phyloP scores from a whole-genome alignment of 192 early-diverging fungal genomes.

The Spinellus fusiger region DNA sequence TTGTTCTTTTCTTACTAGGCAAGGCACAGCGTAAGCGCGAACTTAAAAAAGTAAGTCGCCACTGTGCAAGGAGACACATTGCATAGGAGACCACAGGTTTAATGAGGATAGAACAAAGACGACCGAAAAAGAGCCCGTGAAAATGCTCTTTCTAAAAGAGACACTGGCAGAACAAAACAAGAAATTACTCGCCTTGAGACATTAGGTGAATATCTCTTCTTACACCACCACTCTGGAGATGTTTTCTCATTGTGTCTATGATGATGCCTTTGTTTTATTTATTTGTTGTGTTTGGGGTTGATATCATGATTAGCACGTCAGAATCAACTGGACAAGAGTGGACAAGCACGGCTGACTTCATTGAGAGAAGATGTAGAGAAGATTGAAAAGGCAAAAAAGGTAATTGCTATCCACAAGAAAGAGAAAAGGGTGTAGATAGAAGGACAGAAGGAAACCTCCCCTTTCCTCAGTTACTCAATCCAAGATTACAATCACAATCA shows the following conservation, averaged over 20 bases:
- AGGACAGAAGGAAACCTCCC: neutral
- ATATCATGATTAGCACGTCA: constrained; percentile 17
- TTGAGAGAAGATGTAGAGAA: constrained; percentile 44
- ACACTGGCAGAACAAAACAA: constrained; percentile 43
- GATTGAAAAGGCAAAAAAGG: constrained; percentile 54
- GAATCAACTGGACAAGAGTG: constrained; percentile 44
- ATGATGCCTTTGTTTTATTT: too few relatives aligned
- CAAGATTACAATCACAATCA: too few relatives aligned
- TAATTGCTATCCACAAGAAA: neutral
- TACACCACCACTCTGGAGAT: too few relatives aligned
- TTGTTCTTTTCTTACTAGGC: constrained; percentile 11
- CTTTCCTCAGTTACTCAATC: too few relatives aligned
- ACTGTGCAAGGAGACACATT: neutral
- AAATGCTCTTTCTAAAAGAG: constrained; percentile 47
- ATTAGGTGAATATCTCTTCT: constrained; percentile 41
- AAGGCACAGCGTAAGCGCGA: constrained; percentile 31
- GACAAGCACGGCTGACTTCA: constrained; percentile 34
- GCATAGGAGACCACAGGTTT: neutral
- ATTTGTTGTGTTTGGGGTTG: too few relatives aligned
- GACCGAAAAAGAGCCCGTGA: constrained; percentile 50
- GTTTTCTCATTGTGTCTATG: too few relatives aligned
- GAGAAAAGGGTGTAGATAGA: neutral
- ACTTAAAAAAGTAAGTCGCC: constrained; percentile 21
- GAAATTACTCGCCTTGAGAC: constrained; percentile 43
- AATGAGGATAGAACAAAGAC: constrained; percentile 53